Evolutionary conservation across 768 basidiomycete genomes (phyloP), one percentile per base, ranked within the genome.

Genomic region (Rubroboletus satanas): DNA sequence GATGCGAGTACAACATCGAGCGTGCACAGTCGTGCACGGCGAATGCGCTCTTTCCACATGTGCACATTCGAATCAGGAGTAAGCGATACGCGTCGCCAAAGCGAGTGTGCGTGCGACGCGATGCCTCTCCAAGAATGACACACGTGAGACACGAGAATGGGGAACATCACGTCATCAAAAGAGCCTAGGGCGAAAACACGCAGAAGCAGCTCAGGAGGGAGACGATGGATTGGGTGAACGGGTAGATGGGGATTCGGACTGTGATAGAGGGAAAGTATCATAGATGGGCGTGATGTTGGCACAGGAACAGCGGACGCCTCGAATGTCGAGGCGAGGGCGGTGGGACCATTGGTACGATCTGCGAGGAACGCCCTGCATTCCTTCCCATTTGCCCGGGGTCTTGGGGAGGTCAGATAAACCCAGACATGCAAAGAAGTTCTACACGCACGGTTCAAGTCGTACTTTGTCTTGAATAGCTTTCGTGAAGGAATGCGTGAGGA

Each of bases 21-120:
- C 17, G 83, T 72, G 64, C 83, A 85, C 31, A 77, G 78, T 57
- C 76, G 76, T 15, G 87, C 79, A 60, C 86, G 84, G 31, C 65
- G 71, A 32, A 88, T 78, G 55, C 83, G 77, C 59, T 85, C 81
- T 50, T 72, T 71, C 85, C 84, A 88, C 81, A 88, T 82, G 50
- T 71, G 62, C 49, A 79, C 67, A 9, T 62, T 59, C 15, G 66
- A 70, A 41, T 77, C 66, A 7, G 78, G 74, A 56, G 72, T 69
- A 52, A 88, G 73, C 12, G 71, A 70, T 55, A 90, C 77, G 57
- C 77, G 76, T 54, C 84, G 75, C 88, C 88, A 90, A 51, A 90
- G 72, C 1, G 76, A 62, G 17, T 82, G 85, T 6, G 84, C 83
- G 45, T 76, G 79, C 29, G 87, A 72, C 15, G 83, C 79, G 29